Evolutionary conservation across 176 grass and related monocot genomes (phyloP), one percentile per base, ranked within the genome.

Genomic region (Aegilops tauschii): DNA sequence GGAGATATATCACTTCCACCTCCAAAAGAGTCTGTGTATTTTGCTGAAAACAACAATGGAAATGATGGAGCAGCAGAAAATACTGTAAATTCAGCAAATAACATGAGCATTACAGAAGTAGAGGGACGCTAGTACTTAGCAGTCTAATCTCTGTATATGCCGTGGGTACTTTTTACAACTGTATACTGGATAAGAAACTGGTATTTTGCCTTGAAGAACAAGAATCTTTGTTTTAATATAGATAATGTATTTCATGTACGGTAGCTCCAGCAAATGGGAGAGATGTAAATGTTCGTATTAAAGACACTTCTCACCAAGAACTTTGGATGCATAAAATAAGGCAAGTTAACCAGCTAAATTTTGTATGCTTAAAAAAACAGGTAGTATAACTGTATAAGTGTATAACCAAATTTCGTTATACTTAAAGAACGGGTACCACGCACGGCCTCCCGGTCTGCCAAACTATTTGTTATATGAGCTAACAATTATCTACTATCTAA

Each of bases 21-120:
- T 28, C 90, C 87, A 56, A 92, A 89, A 42, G 65, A 70, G 20
- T 52, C 79, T 8, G 44, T 75, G 47, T 89, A 77, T 87, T 86
- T 76, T 68, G 11, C 65, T 17, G 36, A 59, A 73, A 65, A 80
- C 12, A 83, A 72, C 68, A 8, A 27, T 58, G 47, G 10, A 6
- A 17, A 3, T 14, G 27, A 71, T 36, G n/a, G 21, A 58, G 42
- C 44, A 10, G 66, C 20, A 69, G 23, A 77, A 13, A 30, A 63
- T 44, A 65, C 45, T 68, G 61, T 18, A 4, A 35, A 8, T 39
- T 44, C 63, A 69, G 62, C 13, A 14, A 86, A 86, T 79, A 52
- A 30, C 64, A 36, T 82, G 44, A 82, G 65, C 20, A 8, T 70
- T 54, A 70, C 79, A 21, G 37, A 12, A 2, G 37, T 56, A 49